Base-by-base conservation (phyloP, 2,329 filamentous ascomycete species). In the Hymenoscyphus repandus region DNA sequence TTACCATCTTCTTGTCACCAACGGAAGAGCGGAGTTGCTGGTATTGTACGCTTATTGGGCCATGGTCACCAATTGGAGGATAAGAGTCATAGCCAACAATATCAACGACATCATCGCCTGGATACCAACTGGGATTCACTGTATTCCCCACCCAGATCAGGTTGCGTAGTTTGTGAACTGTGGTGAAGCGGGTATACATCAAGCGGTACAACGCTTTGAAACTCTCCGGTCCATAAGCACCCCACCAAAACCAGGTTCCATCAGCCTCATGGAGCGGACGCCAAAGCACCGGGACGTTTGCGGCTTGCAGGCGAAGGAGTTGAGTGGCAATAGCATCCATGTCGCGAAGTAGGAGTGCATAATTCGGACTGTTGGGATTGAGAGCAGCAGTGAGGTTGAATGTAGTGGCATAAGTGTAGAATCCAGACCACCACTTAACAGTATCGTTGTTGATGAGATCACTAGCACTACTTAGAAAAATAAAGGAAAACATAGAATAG, bases 211-310 rank as follows among this genome's bases (percentile, higher is more conserved):
- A 64, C 58, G 73, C 64, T 63, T 74, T 75, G 54, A 62, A 66
- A 5, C 72, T 64, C 58, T 70, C 74, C 2, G 74, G 64, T 0
- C 73, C 73, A 54, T 73, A 67, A 1, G 73, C 73, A 6, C 74
- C 74, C 74, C 74, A 77, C 74, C 74, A 77, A 66, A 77, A 77
- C 74, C 74, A 77, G 0, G 48, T 66, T 1, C 74, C 73, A 52
- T 77, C 74, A 6, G 74, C 74, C 58, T 77, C 74, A 60, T 77
- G 74, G 27, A 77, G 61, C 4, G 74, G 74, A 1, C 74, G 64
- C 58, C 66, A 77, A 10, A 77, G 67, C 5, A 77, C 67, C 1
- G 74, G 72, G 1, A 76, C 67, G n/a, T 67, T 66, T 3, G 72
- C 72, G 9, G 62, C 55, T 48, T 72, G 65, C 3, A 77, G 65